Conservation (phyloP, 208 protist genomes). For the Endotrypanum monterogeii region DNA sequence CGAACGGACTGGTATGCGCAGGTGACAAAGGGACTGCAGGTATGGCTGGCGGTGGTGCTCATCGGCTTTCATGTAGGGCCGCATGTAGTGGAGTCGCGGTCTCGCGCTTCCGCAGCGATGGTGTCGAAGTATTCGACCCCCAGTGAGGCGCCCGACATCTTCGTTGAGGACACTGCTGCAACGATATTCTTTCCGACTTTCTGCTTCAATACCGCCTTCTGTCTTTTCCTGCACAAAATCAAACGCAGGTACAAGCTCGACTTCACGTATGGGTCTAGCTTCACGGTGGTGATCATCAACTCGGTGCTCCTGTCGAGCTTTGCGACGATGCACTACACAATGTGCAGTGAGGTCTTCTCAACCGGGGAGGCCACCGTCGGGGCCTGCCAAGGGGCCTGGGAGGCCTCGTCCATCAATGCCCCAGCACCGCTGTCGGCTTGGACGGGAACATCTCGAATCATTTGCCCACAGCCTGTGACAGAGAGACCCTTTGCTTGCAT, state of each 20-base stretch:
- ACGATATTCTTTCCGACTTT: conserved; percentile 80
- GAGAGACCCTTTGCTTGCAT: conserved; percentile 38
- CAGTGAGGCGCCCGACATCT: conserved; percentile 5
- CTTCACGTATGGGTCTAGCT: conserved; percentile 68
- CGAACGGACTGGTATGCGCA: conserved; percentile 67
- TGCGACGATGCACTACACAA: conserved; percentile 62
- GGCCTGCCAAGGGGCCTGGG: conserved; percentile 4
- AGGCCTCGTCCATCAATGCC: neutral
- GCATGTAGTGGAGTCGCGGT: conserved; percentile 30
- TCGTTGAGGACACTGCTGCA: conserved; percentile 33
- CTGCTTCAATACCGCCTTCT: conserved; percentile 46
- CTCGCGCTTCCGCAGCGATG: neutral
- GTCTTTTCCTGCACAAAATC: conserved; percentile 70
- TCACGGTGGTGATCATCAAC: conserved; percentile 65
- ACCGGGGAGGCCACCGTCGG: conserved; percentile 8
- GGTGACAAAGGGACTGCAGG: conserved; percentile 73
- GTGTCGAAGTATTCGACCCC: neutral
- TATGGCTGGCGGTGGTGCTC: conserved; percentile 54
- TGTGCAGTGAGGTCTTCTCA: conserved; percentile 43
- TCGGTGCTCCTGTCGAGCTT: conserved; percentile 70
- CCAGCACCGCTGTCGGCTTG: neutral
- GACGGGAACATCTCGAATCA: conserved; percentile 3
- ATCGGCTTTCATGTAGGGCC: conserved; percentile 67
- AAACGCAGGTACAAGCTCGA: conserved; percentile 59
- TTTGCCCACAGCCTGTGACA: conserved; percentile 19